A percentile compares a stretch with the other conserved stretches of the same genome.
Conservation (phyloP, 2,329 filamentous ascomycete genomes). For the Cercospora sesami region DNA sequence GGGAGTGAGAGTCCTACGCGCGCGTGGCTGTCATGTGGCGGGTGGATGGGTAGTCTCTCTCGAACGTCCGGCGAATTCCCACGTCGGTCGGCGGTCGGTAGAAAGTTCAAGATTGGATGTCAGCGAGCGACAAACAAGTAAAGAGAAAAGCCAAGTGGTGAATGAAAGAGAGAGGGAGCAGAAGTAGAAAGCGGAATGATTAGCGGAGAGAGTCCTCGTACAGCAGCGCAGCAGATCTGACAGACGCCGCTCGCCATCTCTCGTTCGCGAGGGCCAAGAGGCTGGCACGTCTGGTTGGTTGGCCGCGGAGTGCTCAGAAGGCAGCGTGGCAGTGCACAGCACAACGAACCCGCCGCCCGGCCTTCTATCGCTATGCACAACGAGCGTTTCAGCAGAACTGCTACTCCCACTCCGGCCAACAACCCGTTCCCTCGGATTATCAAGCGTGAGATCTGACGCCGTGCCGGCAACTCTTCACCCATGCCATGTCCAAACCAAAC, state of each 20-base stretch:
- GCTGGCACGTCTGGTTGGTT: neutral
- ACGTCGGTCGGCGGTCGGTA: neutral
- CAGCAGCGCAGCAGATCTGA: slow-evolving; percentile 3
- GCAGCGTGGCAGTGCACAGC: neutral
- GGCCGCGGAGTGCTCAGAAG: neutral
- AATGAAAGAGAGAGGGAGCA: neutral
- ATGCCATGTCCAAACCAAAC: neutral
- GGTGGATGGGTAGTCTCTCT: neutral
- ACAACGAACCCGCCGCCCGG: neutral
- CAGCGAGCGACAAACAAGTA: neutral
- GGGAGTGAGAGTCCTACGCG: neutral
- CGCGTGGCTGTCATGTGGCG: neutral
- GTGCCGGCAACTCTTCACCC: neutral
- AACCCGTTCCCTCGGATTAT: neutral
- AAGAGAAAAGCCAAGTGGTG: neutral
- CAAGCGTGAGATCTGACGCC: neutral
- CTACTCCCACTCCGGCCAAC: neutral
- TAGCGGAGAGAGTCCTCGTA: neutral
- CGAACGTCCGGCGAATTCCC: neutral
- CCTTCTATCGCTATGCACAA: neutral
- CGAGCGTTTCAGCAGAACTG: neutral
- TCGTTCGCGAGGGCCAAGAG: neutral
- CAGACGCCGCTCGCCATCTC: neutral
- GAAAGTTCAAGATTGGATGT: neutral
- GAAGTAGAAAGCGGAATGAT: neutral